A percentile compares a stretch with the other conserved stretches of the same genome.
These are phyloP conservation scores for Poteriospumella lacustris DNA, from an alignment of 108 stramenopile genomes.

Conservation along the genomic window DNA sequence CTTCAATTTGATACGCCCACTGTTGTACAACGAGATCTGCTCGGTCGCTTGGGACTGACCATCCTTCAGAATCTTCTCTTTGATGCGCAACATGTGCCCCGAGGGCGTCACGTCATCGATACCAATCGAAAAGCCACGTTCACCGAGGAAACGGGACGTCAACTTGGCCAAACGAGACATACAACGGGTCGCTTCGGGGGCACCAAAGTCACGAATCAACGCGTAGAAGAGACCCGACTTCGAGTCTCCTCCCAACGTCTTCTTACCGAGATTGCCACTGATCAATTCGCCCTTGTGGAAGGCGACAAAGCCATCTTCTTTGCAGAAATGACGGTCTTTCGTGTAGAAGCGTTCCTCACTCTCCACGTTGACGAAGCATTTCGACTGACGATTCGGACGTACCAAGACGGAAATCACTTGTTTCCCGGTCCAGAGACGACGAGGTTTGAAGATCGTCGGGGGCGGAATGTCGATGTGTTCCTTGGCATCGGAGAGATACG, in stretches of 20 bases:
- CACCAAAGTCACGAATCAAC: not conserved
- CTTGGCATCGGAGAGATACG: slow-evolving; percentile 82
- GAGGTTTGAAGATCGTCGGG: slow-evolving; percentile 84
- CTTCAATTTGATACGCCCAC: slow-evolving; percentile 74
- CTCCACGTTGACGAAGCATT: slow-evolving; percentile 74
- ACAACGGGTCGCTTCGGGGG: slow-evolving; percentile 25
- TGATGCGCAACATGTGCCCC: slow-evolving; percentile 49
- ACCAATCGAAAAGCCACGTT: slow-evolving; percentile 88
- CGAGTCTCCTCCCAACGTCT: slow-evolving; percentile 87
- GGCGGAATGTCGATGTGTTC: slow-evolving; percentile 79
- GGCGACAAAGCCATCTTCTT: slow-evolving; percentile 87
- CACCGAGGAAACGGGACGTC: slow-evolving; percentile 82
- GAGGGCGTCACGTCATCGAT: slow-evolving; percentile 95
- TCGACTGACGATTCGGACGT: slow-evolving; percentile 66
- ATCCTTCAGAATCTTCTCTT: slow-evolving; percentile 32
- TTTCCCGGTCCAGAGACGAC: slow-evolving; percentile 93
- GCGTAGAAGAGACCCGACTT: slow-evolving; percentile 85
- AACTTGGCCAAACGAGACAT: slow-evolving; percentile 93
- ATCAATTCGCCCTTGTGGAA: slow-evolving; percentile 84
- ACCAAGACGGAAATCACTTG: slow-evolving; percentile 79
- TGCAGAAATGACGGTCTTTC: slow-evolving; percentile 68
- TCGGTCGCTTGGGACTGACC: slow-evolving; percentile 62
- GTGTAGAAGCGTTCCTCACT: slow-evolving; percentile 85
- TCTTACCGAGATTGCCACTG: slow-evolving; percentile 87
- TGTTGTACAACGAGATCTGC: slow-evolving; percentile 72